Percentiles rank a stretch among this genome's conserved stretches.
Evolutionary conservation across 371 early-diverging fungal species (phyloP).

Genomic region (Mucor plumbeus): DNA sequence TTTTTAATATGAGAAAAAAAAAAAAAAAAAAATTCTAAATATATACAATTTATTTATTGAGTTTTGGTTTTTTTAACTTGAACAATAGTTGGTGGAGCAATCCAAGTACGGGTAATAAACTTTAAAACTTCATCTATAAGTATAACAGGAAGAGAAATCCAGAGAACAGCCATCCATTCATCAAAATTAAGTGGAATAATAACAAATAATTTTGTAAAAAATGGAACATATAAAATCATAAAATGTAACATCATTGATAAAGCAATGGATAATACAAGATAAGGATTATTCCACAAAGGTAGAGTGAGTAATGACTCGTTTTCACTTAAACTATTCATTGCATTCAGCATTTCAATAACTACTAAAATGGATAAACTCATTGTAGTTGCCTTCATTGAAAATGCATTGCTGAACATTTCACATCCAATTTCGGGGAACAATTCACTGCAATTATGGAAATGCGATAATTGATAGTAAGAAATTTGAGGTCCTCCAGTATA

Average conservation of each 20-base stretch:
- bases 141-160: slow-evolving; percentile 90
- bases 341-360: slow-evolving; percentile 98
- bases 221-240: slow-evolving; percentile 90
- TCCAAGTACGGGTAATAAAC: slow-evolving; percentile 74
- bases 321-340: slow-evolving; percentile 91
- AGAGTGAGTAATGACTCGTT: slow-evolving; percentile 91
- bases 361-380: slow-evolving; percentile 95
- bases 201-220: slow-evolving; percentile 86
- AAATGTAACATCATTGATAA: slow-evolving; percentile 94
- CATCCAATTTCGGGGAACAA: slow-evolving; percentile 93
- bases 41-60: slow-evolving; percentile 11
- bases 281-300: slow-evolving; percentile 90
- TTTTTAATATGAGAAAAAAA: no score
- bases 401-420: slow-evolving; percentile 80
- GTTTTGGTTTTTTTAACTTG: slow-evolving; percentile 6
- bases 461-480: slow-evolving; percentile 84
- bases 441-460: slow-evolving; percentile 88
- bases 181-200: slow-evolving; percentile 84
- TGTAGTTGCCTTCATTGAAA: slow-evolving; percentile 90
- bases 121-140: slow-evolving; percentile 93
- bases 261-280: slow-evolving; percentile 81
- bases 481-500: slow-evolving; percentile 88
- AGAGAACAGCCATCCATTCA: slow-evolving; percentile 93
- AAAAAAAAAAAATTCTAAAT: background rate
- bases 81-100: slow-evolving; percentile 54